These are phyloP conservation scores for Plantago coronopus DNA, from an alignment of 305 asterid genomes.

Conservation along the genomic window DNA sequence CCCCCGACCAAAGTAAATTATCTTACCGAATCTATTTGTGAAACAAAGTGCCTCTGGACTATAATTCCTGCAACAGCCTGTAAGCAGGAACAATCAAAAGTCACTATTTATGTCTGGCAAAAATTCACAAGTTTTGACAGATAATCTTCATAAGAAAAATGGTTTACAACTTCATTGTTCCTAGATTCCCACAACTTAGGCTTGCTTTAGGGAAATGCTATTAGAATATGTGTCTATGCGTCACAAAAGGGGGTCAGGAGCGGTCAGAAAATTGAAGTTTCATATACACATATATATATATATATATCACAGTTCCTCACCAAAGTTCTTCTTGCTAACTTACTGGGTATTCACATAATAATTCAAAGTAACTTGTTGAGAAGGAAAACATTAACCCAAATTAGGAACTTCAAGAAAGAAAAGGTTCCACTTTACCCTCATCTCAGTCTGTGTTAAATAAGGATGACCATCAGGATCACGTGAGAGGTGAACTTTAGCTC, in stretches of 20 bases:
- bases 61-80: slow-evolving; percentile 87
- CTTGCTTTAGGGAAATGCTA: too few relatives aligned
- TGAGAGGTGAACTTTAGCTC: slow-evolving; percentile 77
- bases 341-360: too few relatives aligned
- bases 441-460: slow-evolving; percentile 83
- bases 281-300: too few relatives aligned
- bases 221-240: too few relatives aligned
- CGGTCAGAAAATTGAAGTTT: too few relatives aligned
- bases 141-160: too few relatives aligned
- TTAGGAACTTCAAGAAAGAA: slow-evolving; percentile 1
- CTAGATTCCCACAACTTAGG: too few relatives aligned
- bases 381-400: not conserved
- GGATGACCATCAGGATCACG: slow-evolving; percentile 95
- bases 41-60: slow-evolving; percentile 72
- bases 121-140: not conserved
- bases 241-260: too few relatives aligned
- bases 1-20: slow-evolving; percentile 14
- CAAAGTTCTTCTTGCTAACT: too few relatives aligned
- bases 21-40: slow-evolving; percentile 83
- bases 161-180: too few relatives aligned
- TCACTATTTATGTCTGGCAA: not conserved
- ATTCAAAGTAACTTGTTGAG: too few relatives aligned
- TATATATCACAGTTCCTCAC: too few relatives aligned
- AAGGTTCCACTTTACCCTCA: slow-evolving; percentile 53
- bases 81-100: slow-evolving; percentile 18